Evolutionary conservation across 352 stramenopile genomes (phyloP).

Genomic region (Phytophthora tubulina): DNA sequence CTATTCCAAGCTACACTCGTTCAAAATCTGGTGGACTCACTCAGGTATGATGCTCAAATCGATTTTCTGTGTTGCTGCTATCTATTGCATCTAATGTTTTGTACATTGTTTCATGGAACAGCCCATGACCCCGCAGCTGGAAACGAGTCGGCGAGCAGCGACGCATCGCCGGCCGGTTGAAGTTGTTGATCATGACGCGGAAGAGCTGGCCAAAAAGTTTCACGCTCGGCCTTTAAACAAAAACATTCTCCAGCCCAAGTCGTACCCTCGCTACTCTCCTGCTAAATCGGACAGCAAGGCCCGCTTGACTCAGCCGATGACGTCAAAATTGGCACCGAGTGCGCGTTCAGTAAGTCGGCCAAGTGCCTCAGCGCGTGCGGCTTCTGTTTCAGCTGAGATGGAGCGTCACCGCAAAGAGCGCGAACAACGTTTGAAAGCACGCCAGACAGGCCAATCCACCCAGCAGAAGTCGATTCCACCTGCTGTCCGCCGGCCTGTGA

Average conservation of each 20-base stretch:
- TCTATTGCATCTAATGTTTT: background rate
- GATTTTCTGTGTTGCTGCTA: background rate
- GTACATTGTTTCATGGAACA: constrained; percentile 27
- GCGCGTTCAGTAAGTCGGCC: constrained; percentile 42
- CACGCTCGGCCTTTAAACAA: constrained; percentile 73
- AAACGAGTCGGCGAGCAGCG: constrained; percentile 67
- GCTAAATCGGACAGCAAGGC: constrained; percentile 42
- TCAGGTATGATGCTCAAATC: constrained; percentile 40
- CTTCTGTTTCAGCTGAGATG: constrained; percentile 43
- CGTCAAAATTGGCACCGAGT: constrained; percentile 59
- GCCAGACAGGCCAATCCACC: constrained; percentile 19
- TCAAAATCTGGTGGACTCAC: constrained; percentile 46
- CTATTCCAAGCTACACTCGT: constrained; percentile 35
- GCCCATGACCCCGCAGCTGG: constrained; percentile 71
- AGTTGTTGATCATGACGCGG: constrained; percentile 71
- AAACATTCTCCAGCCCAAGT: constrained; percentile 58
- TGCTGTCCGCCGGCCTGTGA: constrained; percentile 47
- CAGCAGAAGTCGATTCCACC: constrained; percentile 25
- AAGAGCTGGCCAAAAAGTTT: constrained; percentile 84
- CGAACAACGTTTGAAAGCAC: constrained; percentile 48
- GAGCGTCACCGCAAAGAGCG: constrained; percentile 57
- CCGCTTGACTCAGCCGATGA: constrained; percentile 51
- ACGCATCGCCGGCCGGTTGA: constrained; percentile 66
- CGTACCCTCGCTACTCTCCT: constrained; percentile 39
- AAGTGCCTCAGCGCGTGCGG: constrained; percentile 45